phyloP scores from a whole-genome alignment of 2,329 filamentous ascomycete species.

The Emmonsiellopsis sp. region DNA sequence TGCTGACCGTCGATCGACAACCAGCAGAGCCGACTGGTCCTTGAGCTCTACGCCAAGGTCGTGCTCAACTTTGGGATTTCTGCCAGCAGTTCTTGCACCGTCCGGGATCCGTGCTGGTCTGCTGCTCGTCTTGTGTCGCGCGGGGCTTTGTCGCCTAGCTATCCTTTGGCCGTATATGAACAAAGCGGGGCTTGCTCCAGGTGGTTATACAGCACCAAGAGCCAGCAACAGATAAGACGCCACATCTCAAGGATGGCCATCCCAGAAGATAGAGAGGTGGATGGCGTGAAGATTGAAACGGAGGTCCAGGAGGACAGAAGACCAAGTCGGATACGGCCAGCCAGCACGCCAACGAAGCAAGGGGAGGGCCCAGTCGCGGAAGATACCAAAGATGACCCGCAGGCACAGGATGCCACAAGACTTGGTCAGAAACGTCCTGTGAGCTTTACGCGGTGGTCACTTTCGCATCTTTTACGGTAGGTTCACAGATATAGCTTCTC shows the following conservation, averaged over 20 bases:
- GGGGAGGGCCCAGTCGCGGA: conserved; percentile 21
- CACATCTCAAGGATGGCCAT: too few species aligned
- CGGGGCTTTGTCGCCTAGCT: too few species aligned
- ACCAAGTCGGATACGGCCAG: too few species aligned
- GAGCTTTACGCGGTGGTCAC: conserved; percentile 24
- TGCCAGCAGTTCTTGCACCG: background rate
- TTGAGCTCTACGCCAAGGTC: conserved; percentile 1
- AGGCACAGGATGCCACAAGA: conserved; percentile 6
- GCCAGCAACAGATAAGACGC: too few species aligned
- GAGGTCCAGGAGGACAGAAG: too few species aligned
- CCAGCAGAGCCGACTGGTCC: background rate
- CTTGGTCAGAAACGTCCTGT: conserved; percentile 12
- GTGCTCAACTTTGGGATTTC: background rate
- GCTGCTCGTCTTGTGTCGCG: background rate
- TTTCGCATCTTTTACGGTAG: conserved; percentile 28
- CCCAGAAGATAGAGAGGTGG: too few species aligned
- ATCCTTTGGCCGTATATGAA: too few species aligned
- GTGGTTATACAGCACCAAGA: too few species aligned
- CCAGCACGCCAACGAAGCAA: background rate
- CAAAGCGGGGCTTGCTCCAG: too few species aligned
- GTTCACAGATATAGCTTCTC: conserved; percentile 5
- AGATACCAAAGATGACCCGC: conserved; percentile 11
- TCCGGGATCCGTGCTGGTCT: background rate
- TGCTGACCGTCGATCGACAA: background rate
- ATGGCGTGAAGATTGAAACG: too few species aligned